A percentile compares a stretch with the other conserved stretches of the same genome.
These are phyloP conservation scores for Omphalotus guepiniiformis DNA, from an alignment of 768 basidiomycete species.

Conservation along the genomic window DNA sequence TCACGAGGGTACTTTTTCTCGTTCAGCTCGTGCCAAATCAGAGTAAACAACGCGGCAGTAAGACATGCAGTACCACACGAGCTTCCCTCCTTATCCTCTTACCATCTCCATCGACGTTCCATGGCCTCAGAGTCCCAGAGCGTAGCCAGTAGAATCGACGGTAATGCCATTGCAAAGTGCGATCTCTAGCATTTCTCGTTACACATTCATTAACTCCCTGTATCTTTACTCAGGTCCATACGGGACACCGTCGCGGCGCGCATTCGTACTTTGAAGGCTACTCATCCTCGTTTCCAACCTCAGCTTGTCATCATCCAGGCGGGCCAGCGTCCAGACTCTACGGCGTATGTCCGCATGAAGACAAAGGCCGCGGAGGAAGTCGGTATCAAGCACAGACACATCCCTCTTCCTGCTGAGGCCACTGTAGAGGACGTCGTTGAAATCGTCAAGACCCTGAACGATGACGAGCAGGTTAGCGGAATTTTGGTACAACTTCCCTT, in stretches of 20 bases:
- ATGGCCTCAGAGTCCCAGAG: no score
- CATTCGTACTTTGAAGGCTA: constrained; percentile 59
- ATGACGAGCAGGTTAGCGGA: constrained; percentile 76
- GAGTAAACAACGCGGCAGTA: no score
- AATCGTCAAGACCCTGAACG: constrained; percentile 77
- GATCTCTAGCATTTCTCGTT: constrained; percentile 17
- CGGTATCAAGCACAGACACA: constrained; percentile 83
- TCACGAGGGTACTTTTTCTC: no score
- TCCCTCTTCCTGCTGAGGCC: constrained; percentile 66
- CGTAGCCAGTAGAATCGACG: constrained; percentile 66
- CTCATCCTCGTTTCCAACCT: constrained; percentile 86
- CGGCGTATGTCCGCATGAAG: constrained; percentile 96
- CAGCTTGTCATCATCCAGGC: constrained; percentile 92
- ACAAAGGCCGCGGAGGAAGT: constrained; percentile 91
- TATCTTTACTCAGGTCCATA: constrained; percentile 71
- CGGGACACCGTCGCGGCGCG: constrained; percentile 70
- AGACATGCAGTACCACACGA: no score
- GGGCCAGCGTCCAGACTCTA: constrained; percentile 87
- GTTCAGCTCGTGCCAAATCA: no score
- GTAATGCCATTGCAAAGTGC: constrained; percentile 80
- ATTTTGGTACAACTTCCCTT: constrained; percentile 96
- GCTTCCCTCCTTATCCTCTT: background rate
- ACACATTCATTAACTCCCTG: constrained; percentile 9
- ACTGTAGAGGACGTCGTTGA: constrained; percentile 72
- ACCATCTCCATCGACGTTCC: constrained; percentile 18